These are phyloP conservation scores for Wallacemonas sp. DNA, from an alignment of 208 protist species.

Conservation along the genomic window DNA sequence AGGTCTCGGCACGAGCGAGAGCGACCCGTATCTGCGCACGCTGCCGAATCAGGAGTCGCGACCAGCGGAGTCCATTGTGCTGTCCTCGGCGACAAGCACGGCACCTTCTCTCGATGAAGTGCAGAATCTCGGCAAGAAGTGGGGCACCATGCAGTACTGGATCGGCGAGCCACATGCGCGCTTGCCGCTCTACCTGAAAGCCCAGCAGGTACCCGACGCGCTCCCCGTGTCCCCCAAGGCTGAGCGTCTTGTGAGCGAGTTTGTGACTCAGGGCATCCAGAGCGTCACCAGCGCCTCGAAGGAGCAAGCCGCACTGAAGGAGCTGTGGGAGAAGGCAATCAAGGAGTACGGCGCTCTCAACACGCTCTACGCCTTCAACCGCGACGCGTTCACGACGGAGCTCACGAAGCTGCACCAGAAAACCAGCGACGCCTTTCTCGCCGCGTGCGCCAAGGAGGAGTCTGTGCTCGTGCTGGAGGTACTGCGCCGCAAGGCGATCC, in stretches of 20 bases:
- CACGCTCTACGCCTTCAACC: constrained; percentile 52
- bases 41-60: constrained; percentile 67
- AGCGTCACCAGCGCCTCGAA: constrained; percentile 18
- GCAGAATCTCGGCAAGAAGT: constrained; percentile 29
- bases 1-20: constrained; percentile 69
- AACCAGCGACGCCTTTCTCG: constrained; percentile 23
- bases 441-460: constrained; percentile 32
- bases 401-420: constrained; percentile 34
- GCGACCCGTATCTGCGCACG: constrained; percentile 77
- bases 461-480: constrained; percentile 68
- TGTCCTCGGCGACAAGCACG: constrained; percentile 22
- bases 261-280: constrained; percentile 53
- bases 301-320: constrained; percentile 4
- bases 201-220: constrained; percentile 40
- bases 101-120: constrained; percentile 62
- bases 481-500: constrained; percentile 61
- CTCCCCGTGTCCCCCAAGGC: constrained; percentile 63
- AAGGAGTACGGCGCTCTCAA: constrained; percentile 31
- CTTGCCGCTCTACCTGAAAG: constrained; percentile 55
- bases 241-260: constrained; percentile 53
- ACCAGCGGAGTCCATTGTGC: constrained; percentile 60
- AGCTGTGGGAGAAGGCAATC: constrained; percentile 46
- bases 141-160: constrained; percentile 77
- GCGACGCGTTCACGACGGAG: constrained; percentile 41
- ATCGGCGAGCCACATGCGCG: constrained; percentile 57